Evolutionary conservation across 345 rosid species (phyloP), one percentile per base, ranked within the genome.

Genomic region (Kandelia obovata): DNA sequence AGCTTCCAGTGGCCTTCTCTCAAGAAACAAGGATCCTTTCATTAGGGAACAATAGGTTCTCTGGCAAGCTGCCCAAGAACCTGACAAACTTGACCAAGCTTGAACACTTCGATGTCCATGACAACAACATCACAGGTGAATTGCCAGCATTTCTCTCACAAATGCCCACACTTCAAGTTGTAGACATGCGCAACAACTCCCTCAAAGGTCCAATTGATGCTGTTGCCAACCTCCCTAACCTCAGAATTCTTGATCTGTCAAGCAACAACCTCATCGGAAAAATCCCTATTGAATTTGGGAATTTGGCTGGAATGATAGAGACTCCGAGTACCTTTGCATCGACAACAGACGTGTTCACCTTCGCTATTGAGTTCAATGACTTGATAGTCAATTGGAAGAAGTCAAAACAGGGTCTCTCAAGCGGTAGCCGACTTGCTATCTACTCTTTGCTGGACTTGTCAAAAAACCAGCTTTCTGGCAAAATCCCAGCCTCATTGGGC

Each of bases 391-490:
- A 64, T 39, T 71, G 81, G 81, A 74, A 77, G 64, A 73, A 74
- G 34, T 64, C 65, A 1, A 71, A 74, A 51, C 84, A 34, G 52
- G 77, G 84, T 32, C 74, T 77, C 21, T 53, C 73, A 11, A 75
- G 72, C 77, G 51, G 21, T 55, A 71, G 64, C 69, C 77, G 67
- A 62, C 77, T 77, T 11, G 75, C 53, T 5, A 73, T 77, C 61
- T 81, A 81, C 74, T 77, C 79, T 49, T 71, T 81, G 26, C 61
- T 77, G 30, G 84, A 81, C 68, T 30, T 77, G 61, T 74, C 81
- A 13, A 68, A 65, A 47, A 77, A 77, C 64, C 70, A 65, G 62
- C 17, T 77, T 37, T 68, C 72, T 0, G 71, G 79, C 32, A 8
- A 77, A 68, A 68, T 81, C 35, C 79, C 81, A 17, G 11, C 64